Evolutionary conservation across 176 grass and related monocot genomes (phyloP), one percentile per base, ranked within the genome.

Genomic region (Tillandsia fasciculata): DNA sequence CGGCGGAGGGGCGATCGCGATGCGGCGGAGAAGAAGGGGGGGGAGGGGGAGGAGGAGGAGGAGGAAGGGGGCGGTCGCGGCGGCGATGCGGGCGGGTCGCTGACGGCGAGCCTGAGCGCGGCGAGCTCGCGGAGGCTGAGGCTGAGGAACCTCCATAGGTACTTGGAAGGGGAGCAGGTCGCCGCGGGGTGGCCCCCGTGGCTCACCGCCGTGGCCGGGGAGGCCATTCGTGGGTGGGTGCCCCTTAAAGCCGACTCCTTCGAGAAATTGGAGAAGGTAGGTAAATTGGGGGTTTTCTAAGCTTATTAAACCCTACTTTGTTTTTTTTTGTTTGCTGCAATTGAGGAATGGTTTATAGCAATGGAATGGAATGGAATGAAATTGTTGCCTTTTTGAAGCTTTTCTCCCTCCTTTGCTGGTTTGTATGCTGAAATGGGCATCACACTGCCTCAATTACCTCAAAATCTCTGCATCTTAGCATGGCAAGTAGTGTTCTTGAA

Each of bases 221-320:
- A 99, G 79, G 89, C 94, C 76, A 99, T 99, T 71, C 86, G 90
- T 18, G 94, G 94, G 7, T 99, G 94, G 94, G 79, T 99, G 78
- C 94, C 89, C 42, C 87, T 92, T 72, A 93, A 87, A 70, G 71
- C 79, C 12, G 94, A 93, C 81, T 81, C 79, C 63, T 99, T 86
- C 70, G 75, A 99, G 87, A 99, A 93, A 77, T 74, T 99, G 64
- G 89, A 90, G 72, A 90, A 90, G 94, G 94, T 99, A 97, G 24
- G 24, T 24, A 24, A 24, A 74, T 68, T 15, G 47, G 66, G 12
- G 52, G 24, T 64, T 72, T 88, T 42, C 33, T 42, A 42, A 42
- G 33, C 33, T 42, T 42, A 42, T 42, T 33, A 33, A 33, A 33
- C 29, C 29, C 3, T 33, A 33, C 3, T 3, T 33, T 33, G 0